Base-by-base conservation (phyloP, 805 yeast genomes). In the Lachancea waltii region DNA sequence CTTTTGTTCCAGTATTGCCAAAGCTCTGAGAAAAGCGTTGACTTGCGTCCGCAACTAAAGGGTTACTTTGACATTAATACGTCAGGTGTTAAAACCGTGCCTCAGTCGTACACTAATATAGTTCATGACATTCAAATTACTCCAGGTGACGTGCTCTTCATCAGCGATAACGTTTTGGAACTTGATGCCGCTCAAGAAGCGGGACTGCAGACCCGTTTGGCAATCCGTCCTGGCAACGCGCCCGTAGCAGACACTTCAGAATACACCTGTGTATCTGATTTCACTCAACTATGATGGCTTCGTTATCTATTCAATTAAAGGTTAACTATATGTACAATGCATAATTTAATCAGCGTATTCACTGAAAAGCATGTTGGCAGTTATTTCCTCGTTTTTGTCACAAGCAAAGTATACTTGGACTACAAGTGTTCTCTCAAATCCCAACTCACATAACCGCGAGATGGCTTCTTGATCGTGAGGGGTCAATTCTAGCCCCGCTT, bases 341-440 rank as follows among this genome's bases (percentile, higher is more conserved):
- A 26, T 34, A 29, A 30, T 33, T 41, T 43, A 51, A 36, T 64
- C 66, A 34, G 66, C 65, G 37, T 73, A 75, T 44, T 74, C 81
- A 54, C 72, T 73, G 55, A 92, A 84, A 51, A 92, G 70, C 56
- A 86, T 76, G 66, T 92, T 92, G 16, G 97, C 98, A 30, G 98
- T 87, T 53, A 85, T 75, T 68, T 90, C 96, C 67, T 92, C 98
- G 64, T 92, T 86, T 67, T 87, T 90, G 56, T 92, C 98, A 64
- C 98, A 92, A 29, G 97, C 97, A 72, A 92, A 80, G 67, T 85
- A 92, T 21, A 94, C 95, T 67, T 89, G 95, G 44, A 87, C 77
- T 31, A 85, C 98, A 41, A 82, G 68, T 49, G 80, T 73, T 49
- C 95, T 75, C 49, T 86, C 95, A 54, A 92, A 92, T 0, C 98